A percentile compares a stretch with the other conserved stretches of the same genome.
phyloP scores from a whole-genome alignment of 768 basidiomycete species.

The Tulasnella sp. region DNA sequence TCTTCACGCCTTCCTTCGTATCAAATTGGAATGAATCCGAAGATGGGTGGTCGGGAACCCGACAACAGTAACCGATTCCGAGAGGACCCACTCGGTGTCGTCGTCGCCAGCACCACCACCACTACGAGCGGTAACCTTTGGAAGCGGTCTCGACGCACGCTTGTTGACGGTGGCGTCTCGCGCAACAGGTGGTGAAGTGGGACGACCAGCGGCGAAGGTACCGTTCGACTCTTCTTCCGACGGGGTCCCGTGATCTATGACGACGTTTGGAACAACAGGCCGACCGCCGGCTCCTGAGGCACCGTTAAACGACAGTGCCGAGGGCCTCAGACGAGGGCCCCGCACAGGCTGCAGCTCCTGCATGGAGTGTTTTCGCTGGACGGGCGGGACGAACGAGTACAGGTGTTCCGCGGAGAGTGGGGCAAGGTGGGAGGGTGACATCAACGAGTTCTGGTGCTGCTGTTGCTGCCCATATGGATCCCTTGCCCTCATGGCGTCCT shows the following conservation, averaged over 20 bases:
- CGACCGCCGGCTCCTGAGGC: not conserved
- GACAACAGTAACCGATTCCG: not conserved
- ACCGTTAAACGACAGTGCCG: not conserved
- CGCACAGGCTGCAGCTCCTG: not conserved
- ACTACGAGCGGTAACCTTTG: not conserved
- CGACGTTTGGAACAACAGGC: not conserved
- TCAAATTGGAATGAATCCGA: not conserved
- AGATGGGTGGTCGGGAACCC: not conserved
- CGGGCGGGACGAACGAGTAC: not conserved
- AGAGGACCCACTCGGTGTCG: not conserved
- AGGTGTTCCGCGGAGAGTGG: not conserved
- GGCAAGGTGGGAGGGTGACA: not conserved
- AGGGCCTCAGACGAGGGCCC: not conserved
- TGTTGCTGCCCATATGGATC: not conserved
- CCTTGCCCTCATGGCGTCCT: not conserved
- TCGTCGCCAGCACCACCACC: not conserved
- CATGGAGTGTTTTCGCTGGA: not conserved
- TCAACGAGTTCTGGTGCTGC: not conserved
- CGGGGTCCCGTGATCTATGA: not conserved
- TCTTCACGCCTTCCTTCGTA: conserved; percentile 9
- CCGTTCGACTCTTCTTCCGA: not conserved
- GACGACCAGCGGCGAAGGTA: not conserved
- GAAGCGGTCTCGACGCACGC: not conserved
- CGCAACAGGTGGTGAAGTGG: not conserved
- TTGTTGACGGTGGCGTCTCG: not conserved